Percentiles rank a stretch among this genome's conserved stretches.
Evolutionary conservation across 2,329 filamentous ascomycete species (phyloP).

Genomic region (Pyricularia sp.): DNA sequence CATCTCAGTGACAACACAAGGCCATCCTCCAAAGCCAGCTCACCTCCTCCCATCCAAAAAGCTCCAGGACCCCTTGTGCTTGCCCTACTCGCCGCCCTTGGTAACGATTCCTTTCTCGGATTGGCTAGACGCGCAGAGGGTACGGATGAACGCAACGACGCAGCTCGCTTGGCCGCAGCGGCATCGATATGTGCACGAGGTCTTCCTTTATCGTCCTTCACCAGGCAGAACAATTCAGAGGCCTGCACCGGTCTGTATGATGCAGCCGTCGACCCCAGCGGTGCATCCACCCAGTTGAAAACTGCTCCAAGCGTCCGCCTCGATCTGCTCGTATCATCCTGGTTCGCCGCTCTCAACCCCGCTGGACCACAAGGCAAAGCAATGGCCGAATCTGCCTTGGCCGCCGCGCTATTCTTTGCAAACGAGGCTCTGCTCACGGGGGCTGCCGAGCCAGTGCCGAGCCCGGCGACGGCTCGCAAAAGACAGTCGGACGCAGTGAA

Average conservation of each 20-base stretch:
- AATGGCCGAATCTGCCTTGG: background rate
- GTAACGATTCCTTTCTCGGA: conserved; percentile 1
- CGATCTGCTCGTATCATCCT: background rate
- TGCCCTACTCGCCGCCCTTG: background rate
- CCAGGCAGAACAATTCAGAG: background rate
- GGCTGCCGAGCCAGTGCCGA: background rate
- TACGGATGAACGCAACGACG: background rate
- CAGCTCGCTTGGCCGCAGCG: background rate
- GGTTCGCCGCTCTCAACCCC: background rate
- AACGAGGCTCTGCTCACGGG: conserved; percentile 6
- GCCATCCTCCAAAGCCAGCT: background rate
- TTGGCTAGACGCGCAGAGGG: background rate
- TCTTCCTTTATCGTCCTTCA: conserved; percentile 1
- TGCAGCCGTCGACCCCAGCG: background rate
- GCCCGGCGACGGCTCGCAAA: background rate
- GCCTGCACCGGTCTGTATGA: background rate
- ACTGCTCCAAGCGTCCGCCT: background rate
- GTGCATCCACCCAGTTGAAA: background rate
- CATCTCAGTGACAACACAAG: no score
- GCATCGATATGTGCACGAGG: conserved; percentile 2
- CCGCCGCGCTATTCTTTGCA: conserved; percentile 5
- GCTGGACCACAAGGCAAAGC: background rate
- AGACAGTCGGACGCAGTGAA: background rate
- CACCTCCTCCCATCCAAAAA: background rate
- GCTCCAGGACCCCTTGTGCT: background rate